Conservation (phyloP, 2,329 filamentous ascomycete genomes). For the Penicillium sp. region DNA sequence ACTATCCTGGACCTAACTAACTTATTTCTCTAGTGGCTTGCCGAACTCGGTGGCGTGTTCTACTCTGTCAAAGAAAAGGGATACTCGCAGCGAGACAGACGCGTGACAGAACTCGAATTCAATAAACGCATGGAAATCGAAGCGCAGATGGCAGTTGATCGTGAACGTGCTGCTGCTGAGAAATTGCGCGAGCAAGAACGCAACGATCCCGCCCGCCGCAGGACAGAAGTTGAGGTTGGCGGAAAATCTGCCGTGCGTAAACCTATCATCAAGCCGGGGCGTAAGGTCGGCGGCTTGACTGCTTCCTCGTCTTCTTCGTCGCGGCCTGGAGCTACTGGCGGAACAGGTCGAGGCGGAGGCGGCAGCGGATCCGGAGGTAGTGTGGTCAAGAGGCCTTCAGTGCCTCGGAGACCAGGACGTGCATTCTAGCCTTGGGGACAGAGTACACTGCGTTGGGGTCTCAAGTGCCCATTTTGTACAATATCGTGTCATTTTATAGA, state of each 20-base stretch:
- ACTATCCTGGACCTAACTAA: conserved; percentile 3
- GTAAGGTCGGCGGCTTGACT: conserved; percentile 32
- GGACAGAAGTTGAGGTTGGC: conserved; percentile 38
- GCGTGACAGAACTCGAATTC: conserved; percentile 86
- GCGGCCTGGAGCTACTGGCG: conserved; percentile 20
- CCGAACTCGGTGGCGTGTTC: conserved; percentile 93
- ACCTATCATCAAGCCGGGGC: conserved; percentile 30
- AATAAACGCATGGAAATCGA: conserved; percentile 93
- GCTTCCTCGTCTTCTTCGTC: conserved; percentile 28
- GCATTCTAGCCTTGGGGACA: conserved; percentile 27
- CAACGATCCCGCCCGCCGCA: conserved; percentile 36
- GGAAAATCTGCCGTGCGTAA: conserved; percentile 35
- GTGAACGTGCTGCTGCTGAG: conserved; percentile 53
- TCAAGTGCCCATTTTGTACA: background rate
- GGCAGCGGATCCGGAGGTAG: conserved; percentile 30
- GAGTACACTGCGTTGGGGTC: background rate
- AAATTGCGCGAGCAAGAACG: conserved; percentile 41
- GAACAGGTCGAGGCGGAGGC: background rate
- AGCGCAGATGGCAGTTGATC: conserved; percentile 84
- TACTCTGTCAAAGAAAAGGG: conserved; percentile 98
- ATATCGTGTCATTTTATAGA: conserved; percentile 2
- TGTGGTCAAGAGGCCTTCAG: conserved; percentile 41
- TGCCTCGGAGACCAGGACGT: conserved; percentile 37
- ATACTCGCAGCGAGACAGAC: conserved; percentile 81
- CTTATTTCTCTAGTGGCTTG: conserved; percentile 65